These are phyloP conservation scores for Cyberlindnera japonica DNA, from an alignment of 805 yeast species.

Conservation along the genomic window DNA sequence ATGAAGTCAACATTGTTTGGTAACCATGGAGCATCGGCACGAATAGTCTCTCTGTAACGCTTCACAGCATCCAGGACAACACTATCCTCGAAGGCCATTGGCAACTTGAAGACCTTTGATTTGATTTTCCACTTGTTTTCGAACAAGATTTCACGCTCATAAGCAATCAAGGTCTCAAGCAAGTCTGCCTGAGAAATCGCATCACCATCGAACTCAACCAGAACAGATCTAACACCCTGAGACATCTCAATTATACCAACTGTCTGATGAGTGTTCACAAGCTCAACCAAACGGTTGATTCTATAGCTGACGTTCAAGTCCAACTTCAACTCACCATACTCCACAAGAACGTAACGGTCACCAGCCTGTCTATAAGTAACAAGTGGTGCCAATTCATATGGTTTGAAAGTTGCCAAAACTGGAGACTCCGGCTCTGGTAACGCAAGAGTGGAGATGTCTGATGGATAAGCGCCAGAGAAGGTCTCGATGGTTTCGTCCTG, in stretches of 20 bases:
- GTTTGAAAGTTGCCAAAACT: slow-evolving; percentile 52
- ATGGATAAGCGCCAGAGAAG: slow-evolving; percentile 39
- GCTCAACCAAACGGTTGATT: slow-evolving; percentile 74
- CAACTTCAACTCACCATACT: slow-evolving; percentile 86
- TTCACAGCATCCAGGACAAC: slow-evolving; percentile 85
- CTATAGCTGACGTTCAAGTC: slow-evolving; percentile 84
- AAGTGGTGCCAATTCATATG: slow-evolving; percentile 51
- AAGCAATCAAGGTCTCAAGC: slow-evolving; percentile 61
- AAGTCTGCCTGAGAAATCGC: slow-evolving; percentile 58
- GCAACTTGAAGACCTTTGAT: slow-evolving; percentile 78
- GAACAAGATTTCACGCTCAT: slow-evolving; percentile 70
- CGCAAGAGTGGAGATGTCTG: slow-evolving; percentile 25
- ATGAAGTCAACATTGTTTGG: slow-evolving; percentile 97
- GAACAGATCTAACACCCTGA: slow-evolving; percentile 93
- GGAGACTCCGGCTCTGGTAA: slow-evolving; percentile 60
- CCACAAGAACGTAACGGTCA: slow-evolving; percentile 87
- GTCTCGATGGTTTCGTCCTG: slow-evolving; percentile 54
- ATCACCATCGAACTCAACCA: slow-evolving; percentile 75
- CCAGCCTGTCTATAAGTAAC: slow-evolving; percentile 95
- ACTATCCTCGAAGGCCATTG: slow-evolving; percentile 95
- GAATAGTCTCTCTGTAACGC: slow-evolving; percentile 89
- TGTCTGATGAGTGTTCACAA: slow-evolving; percentile 62
- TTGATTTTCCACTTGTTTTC: slow-evolving; percentile 82
- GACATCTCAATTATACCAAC: slow-evolving; percentile 92
- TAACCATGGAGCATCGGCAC: slow-evolving; percentile 94